Evolutionary conservation across 2,329 filamentous ascomycete species (phyloP), one percentile per base, ranked within the genome.

Genomic region (Aspergillus amoenus): DNA sequence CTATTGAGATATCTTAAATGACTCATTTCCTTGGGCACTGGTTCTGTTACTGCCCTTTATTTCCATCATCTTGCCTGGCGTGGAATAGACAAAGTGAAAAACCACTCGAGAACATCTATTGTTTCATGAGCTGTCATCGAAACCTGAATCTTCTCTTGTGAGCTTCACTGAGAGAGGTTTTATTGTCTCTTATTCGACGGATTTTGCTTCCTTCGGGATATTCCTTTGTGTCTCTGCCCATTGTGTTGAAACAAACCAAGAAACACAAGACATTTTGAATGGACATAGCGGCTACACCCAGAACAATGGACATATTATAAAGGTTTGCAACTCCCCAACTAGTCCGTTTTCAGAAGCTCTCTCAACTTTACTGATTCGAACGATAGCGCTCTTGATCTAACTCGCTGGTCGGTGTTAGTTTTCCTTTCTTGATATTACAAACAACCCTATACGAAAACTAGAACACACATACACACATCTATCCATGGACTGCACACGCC

Each of bases 291-390:
- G 7, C 42, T 34, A 11, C 17, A 6, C 12, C 27, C 41, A 47
- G 32, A 44, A 54, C 18, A 49, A 57, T 57, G 55, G 51, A 49
- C 49, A 41, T 54, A 57, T 57, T 54, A 57, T 57, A 54, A 57
- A 57, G 32, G 55, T 54, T 22, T 50, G 27, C 15, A 18, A 9
- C 12, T 27, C 37, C 22, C 40, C 15, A 41, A n/a, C n/a, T 50
- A 27, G 18, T 17, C 44, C 37, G 9, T 50, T 47, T 46, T 6
- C 15, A 47, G 32, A 39, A 17, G 30, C n/a, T 21, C 40, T 21
- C 45, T 21, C 8, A 9, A 43, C 17, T 40, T 39, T 39, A 58
- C 43, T 58, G 34, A 63, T 47, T 43, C 37, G 11, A 51, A 41
- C 37, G 15, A 50, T 34, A 41, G 44, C 12, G 11, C 27, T 52